Evolutionary conservation across 805 yeast species (phyloP), one percentile per base, ranked within the genome.

Genomic region (Nakazawaea siamensis): DNA sequence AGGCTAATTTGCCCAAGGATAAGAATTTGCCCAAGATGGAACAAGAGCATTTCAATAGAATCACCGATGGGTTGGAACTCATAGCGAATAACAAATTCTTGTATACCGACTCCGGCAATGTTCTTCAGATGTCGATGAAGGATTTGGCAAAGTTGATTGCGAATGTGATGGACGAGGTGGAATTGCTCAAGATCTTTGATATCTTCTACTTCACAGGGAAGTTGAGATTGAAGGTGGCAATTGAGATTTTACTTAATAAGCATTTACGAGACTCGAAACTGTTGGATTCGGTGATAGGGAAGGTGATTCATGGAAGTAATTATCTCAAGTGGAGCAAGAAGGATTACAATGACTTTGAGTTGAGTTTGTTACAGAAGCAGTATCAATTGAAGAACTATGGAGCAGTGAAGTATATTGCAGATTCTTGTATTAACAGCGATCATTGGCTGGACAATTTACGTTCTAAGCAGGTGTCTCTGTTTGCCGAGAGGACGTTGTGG

Each of bases 401-500:
- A 9, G 15, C 13, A 18, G 14, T 32, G 6, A 27, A 24, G 16
- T 12, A 13, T 1, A 14, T 29, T 12, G 5, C 32, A 14, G 14
- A 24, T 3, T 14, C 5, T 15, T 27, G 28, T 23, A 5, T 26
- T 10, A 12, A 20, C 4, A 28, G 21, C 18, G 26, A 31, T 6
- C 18, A 29, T 20, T 37, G 40, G 40, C 9, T 29, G 4, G 5
- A 24, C 3, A 10, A 18, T 10, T 17, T 37, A 9, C 7, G 12
- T 12, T 8, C 18, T 10, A 12, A 13, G 11, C 31, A 33, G 14
- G 17, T 37, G 4, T 37, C 40, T 3, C 3, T 14, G 6, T 32
- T 33, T 27, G 28, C 37, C 4, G 31, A 37, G 15, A 32, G 40
- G 18, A 33, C 37, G 5, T 24, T 37, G 11, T 37, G 40, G 40